Base-by-base conservation (phyloP, 129 eudicot species). In the Flaveria brownii region DNA sequence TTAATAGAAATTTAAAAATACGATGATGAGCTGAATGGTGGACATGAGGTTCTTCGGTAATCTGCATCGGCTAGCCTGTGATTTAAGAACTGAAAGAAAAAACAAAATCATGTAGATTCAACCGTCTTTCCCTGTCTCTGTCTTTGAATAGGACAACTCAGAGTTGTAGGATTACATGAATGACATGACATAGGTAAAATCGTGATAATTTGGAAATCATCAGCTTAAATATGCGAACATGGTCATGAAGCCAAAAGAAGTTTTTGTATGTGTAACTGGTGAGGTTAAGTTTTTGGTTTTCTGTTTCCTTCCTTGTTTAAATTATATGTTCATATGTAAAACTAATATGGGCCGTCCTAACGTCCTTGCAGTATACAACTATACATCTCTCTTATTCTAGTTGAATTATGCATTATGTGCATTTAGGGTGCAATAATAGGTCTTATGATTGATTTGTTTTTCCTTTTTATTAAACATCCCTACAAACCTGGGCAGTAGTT, bases 351-450 rank as follows among this genome's bases (percentile, higher is more conserved):
- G 28, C 17, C 18, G 51, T 13, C 76, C 13, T 72, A 36, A 36
- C 7, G 41, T 36, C 41, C 41, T 36, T 52, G 66, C 46, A 17
- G 25, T 54, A 16, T 52, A 17, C 14, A 33, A 5, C 12, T 54
- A 16, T 52, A 17, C 14, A 33, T 10, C 12, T n/a, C 45, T 9
- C 45, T 51, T 28, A 8, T 51, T 51, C 50, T 16, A 50, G 22
- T 50, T 17, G 30, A 25, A 18, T 54, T 33, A 51, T 10, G 12
- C 22, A n/a, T 16, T 36, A 30, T 12, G 14, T 50, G 75, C 47
- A 72, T n/a, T 17, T 51, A 30, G 61, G 64, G 28, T 71, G 64
- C 64, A n/a, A 72, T 33, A 22, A 66, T 66, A 66, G 71, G 1
- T 14, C 43, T 63, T 66, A 39, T 39, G 15, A 17, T 39, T 66